phyloP scores from a whole-genome alignment of 1,284 basidiomycete genomes.

The Ustilago xerochloae region DNA sequence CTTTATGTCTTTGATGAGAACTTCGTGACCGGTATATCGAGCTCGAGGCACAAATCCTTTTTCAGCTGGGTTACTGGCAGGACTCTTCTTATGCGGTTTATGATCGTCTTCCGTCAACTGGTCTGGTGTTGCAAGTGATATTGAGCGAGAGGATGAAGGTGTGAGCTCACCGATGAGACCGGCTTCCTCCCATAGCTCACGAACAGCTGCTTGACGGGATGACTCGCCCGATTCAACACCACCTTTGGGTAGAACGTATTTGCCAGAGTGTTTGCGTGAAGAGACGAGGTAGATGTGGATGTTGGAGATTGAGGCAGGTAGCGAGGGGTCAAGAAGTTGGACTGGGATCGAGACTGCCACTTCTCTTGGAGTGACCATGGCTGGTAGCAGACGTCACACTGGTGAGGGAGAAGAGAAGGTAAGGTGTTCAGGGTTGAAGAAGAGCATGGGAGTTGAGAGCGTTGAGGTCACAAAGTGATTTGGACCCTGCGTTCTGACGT shows the following conservation, averaged over 20 bases:
- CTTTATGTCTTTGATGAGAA: constrained; percentile 22
- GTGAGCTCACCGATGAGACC: constrained; percentile 17
- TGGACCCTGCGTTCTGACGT: constrained; percentile 12
- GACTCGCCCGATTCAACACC: constrained; percentile 60
- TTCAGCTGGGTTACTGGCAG: constrained; percentile 11
- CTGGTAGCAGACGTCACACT: background rate
- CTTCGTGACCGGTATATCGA: constrained; percentile 50
- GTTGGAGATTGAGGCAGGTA: background rate
- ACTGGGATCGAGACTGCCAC: constrained; percentile 57
- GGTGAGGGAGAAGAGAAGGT: background rate
- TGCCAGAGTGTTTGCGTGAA: constrained; percentile 58
- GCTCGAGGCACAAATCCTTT: constrained; percentile 51
- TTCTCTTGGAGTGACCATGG: constrained; percentile 18
- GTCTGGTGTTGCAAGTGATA: constrained; percentile 3
- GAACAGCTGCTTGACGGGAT: constrained; percentile 47
- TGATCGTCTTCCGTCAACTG: constrained; percentile 41
- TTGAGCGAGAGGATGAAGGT: background rate
- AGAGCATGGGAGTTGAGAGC: background rate
- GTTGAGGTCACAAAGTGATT: background rate
- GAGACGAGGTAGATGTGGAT: constrained; percentile 55
- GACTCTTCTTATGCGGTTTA: constrained; percentile 59
- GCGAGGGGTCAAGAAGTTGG: background rate
- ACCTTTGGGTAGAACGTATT: constrained; percentile 63
- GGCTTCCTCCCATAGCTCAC: constrained; percentile 64
- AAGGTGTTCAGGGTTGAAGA: background rate